Percentiles rank a stretch among this genome's conserved stretches.
phyloP scores from a whole-genome alignment of 352 stramenopile species.

The Elongisporangium anandrum region DNA sequence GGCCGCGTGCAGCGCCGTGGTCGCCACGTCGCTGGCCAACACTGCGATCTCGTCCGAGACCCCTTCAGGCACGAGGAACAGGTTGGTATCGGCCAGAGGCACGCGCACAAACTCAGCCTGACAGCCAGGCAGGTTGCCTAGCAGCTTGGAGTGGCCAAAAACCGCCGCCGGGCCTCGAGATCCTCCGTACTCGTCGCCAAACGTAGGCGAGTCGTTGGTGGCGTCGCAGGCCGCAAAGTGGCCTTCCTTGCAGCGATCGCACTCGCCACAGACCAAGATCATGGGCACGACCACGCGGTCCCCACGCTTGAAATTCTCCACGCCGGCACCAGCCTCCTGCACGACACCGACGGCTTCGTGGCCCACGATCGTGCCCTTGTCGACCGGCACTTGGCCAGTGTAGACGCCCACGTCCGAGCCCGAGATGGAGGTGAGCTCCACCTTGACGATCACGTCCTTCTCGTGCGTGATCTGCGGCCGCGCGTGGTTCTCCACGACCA shows the following conservation, averaged over 20 bases:
- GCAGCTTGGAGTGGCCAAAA: constrained; percentile 26
- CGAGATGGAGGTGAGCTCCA: constrained; percentile 32
- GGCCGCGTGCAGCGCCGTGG: constrained; percentile 30
- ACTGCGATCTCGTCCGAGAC: constrained; percentile 35
- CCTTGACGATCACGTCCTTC: constrained; percentile 20
- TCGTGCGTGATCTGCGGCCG: constrained; percentile 25
- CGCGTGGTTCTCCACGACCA: constrained; percentile 18
- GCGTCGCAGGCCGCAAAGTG: constrained; percentile 36
- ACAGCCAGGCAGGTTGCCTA: constrained; percentile 37
- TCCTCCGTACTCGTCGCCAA: constrained; percentile 31
- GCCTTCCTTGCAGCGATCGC: constrained; percentile 21
- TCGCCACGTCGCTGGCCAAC: constrained; percentile 35
- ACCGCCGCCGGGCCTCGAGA: constrained; percentile 22
- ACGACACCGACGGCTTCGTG: constrained; percentile 41
- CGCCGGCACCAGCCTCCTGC: constrained; percentile 20
- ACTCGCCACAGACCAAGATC: constrained; percentile 35
- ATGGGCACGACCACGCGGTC: constrained; percentile 42
- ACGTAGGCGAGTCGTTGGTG: constrained; percentile 38
- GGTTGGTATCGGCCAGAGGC: constrained; percentile 41
- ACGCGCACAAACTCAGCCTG: constrained; percentile 54
- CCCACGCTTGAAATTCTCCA: constrained; percentile 23
- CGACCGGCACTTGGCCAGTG: constrained; percentile 26
- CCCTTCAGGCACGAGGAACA: constrained; percentile 15
- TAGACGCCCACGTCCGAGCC: constrained; percentile 34
- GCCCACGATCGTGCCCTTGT: constrained; percentile 33